A percentile compares a stretch with the other conserved stretches of the same genome.
Evolutionary conservation across 371 early-diverging fungal genomes (phyloP).

Genomic region (Coemansia sp.): DNA sequence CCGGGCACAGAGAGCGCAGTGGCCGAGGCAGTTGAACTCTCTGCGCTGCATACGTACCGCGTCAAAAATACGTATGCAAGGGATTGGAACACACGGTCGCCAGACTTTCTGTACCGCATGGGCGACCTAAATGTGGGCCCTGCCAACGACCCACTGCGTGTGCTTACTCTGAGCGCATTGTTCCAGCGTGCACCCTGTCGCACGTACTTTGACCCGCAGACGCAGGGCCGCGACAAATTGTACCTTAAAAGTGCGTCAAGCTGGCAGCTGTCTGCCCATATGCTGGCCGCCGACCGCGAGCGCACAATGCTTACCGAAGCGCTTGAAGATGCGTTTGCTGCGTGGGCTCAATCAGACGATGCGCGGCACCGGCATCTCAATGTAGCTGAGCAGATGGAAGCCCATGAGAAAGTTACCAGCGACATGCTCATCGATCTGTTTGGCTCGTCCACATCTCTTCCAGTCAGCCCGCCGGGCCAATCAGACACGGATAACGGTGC

Average conservation of each 20-base stretch:
- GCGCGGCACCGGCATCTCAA: constrained; percentile 34
- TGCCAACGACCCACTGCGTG: constrained; percentile 67
- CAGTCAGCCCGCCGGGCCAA: constrained; percentile 28
- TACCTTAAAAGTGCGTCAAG: constrained; percentile 55
- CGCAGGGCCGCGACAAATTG: constrained; percentile 33
- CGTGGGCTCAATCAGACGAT: constrained; percentile 57
- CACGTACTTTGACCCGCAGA: constrained; percentile 57
- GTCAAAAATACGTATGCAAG: constrained; percentile 45
- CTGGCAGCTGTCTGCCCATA: constrained; percentile 61
- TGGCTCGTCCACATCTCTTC: constrained; percentile 20
- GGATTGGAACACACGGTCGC: constrained; percentile 38
- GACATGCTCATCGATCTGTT: constrained; percentile 48
- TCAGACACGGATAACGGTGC: not conserved
- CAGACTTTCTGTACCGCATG: constrained; percentile 36
- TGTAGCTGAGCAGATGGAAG: constrained; percentile 42
- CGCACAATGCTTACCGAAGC: constrained; percentile 60
- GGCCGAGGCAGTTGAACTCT: constrained; percentile 9
- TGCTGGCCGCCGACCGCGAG: constrained; percentile 59
- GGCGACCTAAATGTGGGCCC: constrained; percentile 61
- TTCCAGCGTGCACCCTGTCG: constrained; percentile 61
- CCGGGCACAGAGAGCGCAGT: constrained; percentile 50
- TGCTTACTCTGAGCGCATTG: constrained; percentile 60
- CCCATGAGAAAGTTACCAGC: constrained; percentile 37
- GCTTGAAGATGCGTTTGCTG: constrained; percentile 59
- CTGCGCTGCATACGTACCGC: constrained; percentile 41